Evolutionary conservation across 345 rosid species (phyloP), one percentile per base, ranked within the genome.

Genomic region (Ricinus communis): DNA sequence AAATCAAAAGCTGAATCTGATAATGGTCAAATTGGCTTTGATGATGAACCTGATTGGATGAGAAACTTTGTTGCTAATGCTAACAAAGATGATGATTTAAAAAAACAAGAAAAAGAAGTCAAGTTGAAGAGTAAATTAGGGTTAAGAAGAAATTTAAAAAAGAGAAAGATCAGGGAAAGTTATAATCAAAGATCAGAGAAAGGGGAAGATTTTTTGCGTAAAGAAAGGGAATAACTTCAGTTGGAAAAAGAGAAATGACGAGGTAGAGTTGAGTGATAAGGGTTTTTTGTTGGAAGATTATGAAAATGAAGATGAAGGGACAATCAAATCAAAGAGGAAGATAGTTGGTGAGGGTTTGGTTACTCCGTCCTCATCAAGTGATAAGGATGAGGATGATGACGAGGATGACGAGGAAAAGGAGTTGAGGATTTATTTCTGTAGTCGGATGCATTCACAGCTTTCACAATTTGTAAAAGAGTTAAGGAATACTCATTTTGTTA

Each of bases 381-480:
- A 87, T 4, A 90, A 86, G 55, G 98, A 82, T 52, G 83, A 57
- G n/a, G 82, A 76, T 10, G 78, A 65, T 54, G 82, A 68, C 62
- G 82, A 80, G 69, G 79, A 64, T 53, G 82, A 67, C 66, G 82
- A 80, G 71, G 83, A 66, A 40, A 71, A 67, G 62, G 70, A 66
- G 14, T 65, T 82, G 74, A 88, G 85, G 85, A 81, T 94, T 60
- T 94, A 83, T 80, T 91, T 91, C 65, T 91, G 98, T 72, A 94
- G 98, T 74, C 82, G 97, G 74, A 94, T 97, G 3, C 96, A 91
- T 82, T 91, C 98, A 7, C 97, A 94, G 81, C 96, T 94, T 61
- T 87, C 95, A 0, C 97, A 94, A 76, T 94, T 94, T 57, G 70
- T 94, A 54, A 86, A 84, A 79, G 97, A 94, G 83, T 79, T 94